Conservation (phyloP, 345 rosid species). For the Syzygium oleosum region DNA sequence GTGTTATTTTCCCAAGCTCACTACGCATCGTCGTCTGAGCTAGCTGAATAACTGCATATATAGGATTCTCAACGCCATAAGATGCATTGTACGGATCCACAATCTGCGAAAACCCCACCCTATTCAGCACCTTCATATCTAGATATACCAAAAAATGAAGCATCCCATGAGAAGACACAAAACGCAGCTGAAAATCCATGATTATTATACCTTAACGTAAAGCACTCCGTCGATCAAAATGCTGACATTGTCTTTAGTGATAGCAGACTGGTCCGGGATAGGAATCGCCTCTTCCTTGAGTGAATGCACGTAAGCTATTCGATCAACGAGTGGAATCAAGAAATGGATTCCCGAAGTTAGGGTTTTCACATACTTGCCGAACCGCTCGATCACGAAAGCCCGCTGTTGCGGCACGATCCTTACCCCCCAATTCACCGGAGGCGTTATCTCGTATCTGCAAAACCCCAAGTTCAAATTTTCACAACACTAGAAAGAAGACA, state of each 20-base stretch:
- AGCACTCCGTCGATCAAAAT: conserved; percentile 88
- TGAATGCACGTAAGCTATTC: conserved; percentile 91
- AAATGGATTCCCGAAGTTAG: conserved; percentile 80
- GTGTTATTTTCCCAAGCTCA: conserved; percentile 92
- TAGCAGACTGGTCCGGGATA: conserved; percentile 83
- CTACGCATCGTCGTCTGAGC: conserved; percentile 99
- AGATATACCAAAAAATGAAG: neutral
- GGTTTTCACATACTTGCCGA: conserved; percentile 75
- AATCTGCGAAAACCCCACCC: conserved; percentile 34
- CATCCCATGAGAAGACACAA: neutral
- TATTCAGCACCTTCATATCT: neutral
- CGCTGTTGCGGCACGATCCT: conserved; percentile 83
- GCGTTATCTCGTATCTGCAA: conserved; percentile 52
- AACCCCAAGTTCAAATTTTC: neutral
- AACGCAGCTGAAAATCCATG: neutral
- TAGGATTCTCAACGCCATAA: conserved; percentile 92
- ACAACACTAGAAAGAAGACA: neutral
- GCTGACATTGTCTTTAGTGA: conserved; percentile 94
- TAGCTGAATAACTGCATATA: conserved; percentile 80
- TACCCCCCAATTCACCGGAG: conserved; percentile 89
- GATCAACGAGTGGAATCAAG: conserved; percentile 79
- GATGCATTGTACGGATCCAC: conserved; percentile 85
- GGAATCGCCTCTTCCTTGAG: conserved; percentile 96
- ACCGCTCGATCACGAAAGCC: conserved; percentile 84
- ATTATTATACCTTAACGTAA: conserved; percentile 59